Percentiles rank a stretch among this genome's conserved stretches.
These are phyloP conservation scores for Aspergillus awamori DNA, from an alignment of 2,329 filamentous ascomycete genomes.

Conservation along the genomic window DNA sequence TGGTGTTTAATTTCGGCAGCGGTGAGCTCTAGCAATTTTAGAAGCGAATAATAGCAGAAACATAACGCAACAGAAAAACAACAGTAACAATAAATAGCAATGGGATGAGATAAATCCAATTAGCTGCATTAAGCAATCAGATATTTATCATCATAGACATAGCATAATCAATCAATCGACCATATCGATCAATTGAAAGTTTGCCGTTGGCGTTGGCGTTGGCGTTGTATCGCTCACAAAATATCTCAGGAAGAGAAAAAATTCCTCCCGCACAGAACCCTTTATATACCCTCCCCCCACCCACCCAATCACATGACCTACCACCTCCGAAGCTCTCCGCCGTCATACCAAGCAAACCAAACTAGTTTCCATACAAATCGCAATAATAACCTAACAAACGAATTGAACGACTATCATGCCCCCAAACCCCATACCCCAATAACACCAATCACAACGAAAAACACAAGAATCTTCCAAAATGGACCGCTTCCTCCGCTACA, in stretches of 20 bases:
- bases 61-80: not conserved
- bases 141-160: not conserved
- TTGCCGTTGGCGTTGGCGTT: not conserved
- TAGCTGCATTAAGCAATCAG: conserved; percentile 16
- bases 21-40: conserved; percentile 61
- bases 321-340: not conserved
- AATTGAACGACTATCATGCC: not conserved
- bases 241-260: conserved; percentile 8
- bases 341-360: not conserved
- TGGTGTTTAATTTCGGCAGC: conserved; percentile 51
- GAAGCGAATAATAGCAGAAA: conserved; percentile 37
- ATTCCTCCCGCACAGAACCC: conserved; percentile 4
- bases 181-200: not conserved
- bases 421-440: not conserved
- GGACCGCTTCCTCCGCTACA: conserved; percentile 34
- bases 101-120: not conserved
- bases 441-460: conserved; percentile 8
- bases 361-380: no score
- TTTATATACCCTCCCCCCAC: not conserved
- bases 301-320: not conserved
- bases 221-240: not conserved
- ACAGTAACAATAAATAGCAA: not conserved
- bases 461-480: conserved; percentile 21
- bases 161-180: not conserved
- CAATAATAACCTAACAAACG: not conserved